Base-by-base conservation (phyloP, 208 protist genomes). In the Trypanosoma theileri region DNA sequence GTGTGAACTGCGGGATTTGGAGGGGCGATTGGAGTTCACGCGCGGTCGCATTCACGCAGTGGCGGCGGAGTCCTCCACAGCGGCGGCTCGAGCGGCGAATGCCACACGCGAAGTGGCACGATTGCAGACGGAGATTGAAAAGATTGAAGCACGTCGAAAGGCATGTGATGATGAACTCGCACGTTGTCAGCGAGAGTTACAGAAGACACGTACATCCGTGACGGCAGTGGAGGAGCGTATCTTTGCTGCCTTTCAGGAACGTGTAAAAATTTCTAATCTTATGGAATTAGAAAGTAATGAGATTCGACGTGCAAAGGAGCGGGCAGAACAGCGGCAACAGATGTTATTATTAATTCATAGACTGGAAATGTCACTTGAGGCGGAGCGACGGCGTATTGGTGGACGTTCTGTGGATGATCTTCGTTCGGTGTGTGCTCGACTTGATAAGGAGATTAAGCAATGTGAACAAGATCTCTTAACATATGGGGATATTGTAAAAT, bases 241-340 rank as follows among this genome's bases (percentile, higher is more conserved):
- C 11, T 98, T 99, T 71, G 75, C 64, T 11, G 86, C 84, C 11
- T 98, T 99, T 70, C 86, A 96, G 63, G 69, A 84, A 48, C 76
- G 65, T 51, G 80, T 98, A 28, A 82, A 92, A 40, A 75, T 99
- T 0, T 68, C 78, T 0, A 92, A 98, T 58, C 82, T 99, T 45
- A 67, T 85, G 60, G 86, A 97, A 45, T 87, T 96, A 45, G 97
- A 99, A 75, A 81, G 85, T 19, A 41, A 74, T 64, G 65, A 95
- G 61, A 73, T 64, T 24, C 60, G 85, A 42, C 55, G 72, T 26
- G 59, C 69, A 19, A 72, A 85, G 59, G 68, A 89, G 60, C 79
- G 84, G 19, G 91, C 81, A 13, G 80, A 90, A 66, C 54, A 79
- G 51, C 84, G 88, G 10, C 89, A 94, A 61, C 72, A 94, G 64